Percentiles rank a stretch among this genome's conserved stretches.
Conservation (phyloP, 345 rosid species). For the Physaria fendleri region DNA sequence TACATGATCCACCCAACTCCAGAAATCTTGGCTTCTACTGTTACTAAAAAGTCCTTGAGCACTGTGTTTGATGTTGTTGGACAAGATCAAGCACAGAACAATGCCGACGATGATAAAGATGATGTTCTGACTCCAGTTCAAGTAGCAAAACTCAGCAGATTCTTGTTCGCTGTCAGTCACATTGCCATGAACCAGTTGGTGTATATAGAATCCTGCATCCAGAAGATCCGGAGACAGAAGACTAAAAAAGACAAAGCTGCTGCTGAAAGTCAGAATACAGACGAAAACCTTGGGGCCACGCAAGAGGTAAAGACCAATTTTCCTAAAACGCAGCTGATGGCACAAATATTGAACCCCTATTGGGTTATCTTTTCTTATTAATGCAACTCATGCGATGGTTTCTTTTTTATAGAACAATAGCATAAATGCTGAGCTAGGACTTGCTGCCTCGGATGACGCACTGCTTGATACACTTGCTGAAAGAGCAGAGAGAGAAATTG, state of each 20-base stretch:
- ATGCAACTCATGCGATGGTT: neutral
- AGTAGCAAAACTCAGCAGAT: constrained; percentile 76
- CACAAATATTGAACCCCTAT: neutral
- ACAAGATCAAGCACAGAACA: constrained; percentile 44
- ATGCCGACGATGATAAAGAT: constrained; percentile 20
- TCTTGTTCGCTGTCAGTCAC: constrained; percentile 71
- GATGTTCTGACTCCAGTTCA: constrained; percentile 50
- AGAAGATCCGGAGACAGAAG: constrained; percentile 85
- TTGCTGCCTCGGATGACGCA: constrained; percentile 92
- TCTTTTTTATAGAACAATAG: constrained; percentile 49
- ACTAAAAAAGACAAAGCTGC: constrained; percentile 41
- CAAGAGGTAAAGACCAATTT: constrained; percentile 21
- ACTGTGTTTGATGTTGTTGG: constrained; percentile 46
- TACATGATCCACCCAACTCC: constrained; percentile 86
- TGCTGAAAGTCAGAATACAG: constrained; percentile 35
- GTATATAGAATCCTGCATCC: constrained; percentile 78
- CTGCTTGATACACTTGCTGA: constrained; percentile 75
- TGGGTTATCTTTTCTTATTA: neutral
- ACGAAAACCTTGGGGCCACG: constrained; percentile 14
- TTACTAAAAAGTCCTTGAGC: constrained; percentile 61
- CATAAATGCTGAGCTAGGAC: constrained; percentile 90
- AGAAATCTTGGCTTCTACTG: constrained; percentile 63
- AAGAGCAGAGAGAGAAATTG: constrained; percentile 84
- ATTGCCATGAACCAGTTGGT: constrained; percentile 94
- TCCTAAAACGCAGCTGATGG: neutral